These are phyloP conservation scores for Pontederia crassipes DNA, from an alignment of 176 grass and related monocot genomes.

Conservation along the genomic window DNA sequence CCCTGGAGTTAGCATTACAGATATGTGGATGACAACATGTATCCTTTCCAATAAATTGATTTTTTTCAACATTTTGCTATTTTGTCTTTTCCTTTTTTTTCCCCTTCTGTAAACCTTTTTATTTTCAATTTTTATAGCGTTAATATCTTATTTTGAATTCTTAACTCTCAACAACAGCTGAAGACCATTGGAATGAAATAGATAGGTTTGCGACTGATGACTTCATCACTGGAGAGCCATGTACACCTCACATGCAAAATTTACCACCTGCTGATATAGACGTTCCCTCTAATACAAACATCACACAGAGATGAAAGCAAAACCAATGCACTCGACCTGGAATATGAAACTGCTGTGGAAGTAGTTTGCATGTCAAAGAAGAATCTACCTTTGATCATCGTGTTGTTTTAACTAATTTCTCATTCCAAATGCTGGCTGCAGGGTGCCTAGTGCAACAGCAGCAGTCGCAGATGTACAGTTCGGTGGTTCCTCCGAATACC, in stretches of 20 bases:
- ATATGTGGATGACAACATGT: slow-evolving; percentile 64
- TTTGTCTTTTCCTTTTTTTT: slow-evolving; percentile 6
- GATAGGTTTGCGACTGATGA: slow-evolving; percentile 22
- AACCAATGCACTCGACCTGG: not conserved
- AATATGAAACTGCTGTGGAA: no score
- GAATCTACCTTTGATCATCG: no score
- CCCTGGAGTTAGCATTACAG: slow-evolving; percentile 43
- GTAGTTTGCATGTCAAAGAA: no score
- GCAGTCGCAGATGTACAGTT: no score
- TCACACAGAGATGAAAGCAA: slow-evolving; percentile 1
- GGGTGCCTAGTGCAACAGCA: no score
- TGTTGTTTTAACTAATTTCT: no score
- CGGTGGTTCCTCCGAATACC: no score
- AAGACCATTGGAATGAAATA: slow-evolving; percentile 49
- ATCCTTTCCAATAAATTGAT: slow-evolving; percentile 46
- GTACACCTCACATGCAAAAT: slow-evolving; percentile 21
- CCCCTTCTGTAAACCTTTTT: no score
- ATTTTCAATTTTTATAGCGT: slow-evolving; percentile 8
- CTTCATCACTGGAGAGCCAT: slow-evolving; percentile 41
- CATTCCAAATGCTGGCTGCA: no score
- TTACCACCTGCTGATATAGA: not conserved
- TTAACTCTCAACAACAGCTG: slow-evolving; percentile 46
- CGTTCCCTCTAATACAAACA: not conserved
- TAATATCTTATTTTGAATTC: slow-evolving; percentile 25
- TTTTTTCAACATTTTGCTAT: not conserved